Percentiles rank a stretch among this genome's conserved stretches.
These are phyloP conservation scores for Trichoderma endophyticum DNA, from an alignment of 2,329 filamentous ascomycete genomes.

Conservation along the genomic window DNA sequence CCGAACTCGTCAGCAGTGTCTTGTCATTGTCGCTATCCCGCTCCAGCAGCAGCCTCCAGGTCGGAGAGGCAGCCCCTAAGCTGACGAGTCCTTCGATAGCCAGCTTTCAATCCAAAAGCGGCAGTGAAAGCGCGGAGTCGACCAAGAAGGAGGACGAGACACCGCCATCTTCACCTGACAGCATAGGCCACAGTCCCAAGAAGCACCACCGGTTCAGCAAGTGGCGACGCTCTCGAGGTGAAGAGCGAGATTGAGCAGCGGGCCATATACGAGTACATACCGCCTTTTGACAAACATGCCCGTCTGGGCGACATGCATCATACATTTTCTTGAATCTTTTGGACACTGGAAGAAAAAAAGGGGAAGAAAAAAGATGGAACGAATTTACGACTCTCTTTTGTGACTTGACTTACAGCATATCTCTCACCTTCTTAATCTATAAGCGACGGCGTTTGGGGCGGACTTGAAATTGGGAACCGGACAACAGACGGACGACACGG, in stretches of 20 bases:
- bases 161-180: conserved; percentile 36
- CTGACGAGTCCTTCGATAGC: conserved; percentile 29
- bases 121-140: conserved; percentile 36
- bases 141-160: conserved; percentile 32
- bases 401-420: background rate
- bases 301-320: background rate
- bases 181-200: conserved; percentile 29
- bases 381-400: conserved; percentile 21
- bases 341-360: background rate
- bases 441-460: conserved; percentile 25
- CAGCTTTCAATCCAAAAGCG: conserved; percentile 37
- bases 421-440: conserved; percentile 1
- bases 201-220: conserved; percentile 22
- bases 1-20: conserved; percentile 33
- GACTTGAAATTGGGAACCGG: background rate
- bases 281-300: conserved; percentile 16
- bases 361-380: background rate
- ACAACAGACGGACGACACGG: background rate
- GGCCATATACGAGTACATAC: background rate
- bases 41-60: conserved; percentile 21
- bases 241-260: background rate
- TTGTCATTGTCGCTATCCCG: conserved; percentile 34
- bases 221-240: conserved; percentile 4
- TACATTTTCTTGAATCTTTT: background rate
- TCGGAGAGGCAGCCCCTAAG: conserved; percentile 24